Percentiles rank a stretch among this genome's conserved stretches.
These are phyloP conservation scores for Paspalum vaginatum DNA, from an alignment of 176 grass and related monocot genomes.

Conservation along the genomic window DNA sequence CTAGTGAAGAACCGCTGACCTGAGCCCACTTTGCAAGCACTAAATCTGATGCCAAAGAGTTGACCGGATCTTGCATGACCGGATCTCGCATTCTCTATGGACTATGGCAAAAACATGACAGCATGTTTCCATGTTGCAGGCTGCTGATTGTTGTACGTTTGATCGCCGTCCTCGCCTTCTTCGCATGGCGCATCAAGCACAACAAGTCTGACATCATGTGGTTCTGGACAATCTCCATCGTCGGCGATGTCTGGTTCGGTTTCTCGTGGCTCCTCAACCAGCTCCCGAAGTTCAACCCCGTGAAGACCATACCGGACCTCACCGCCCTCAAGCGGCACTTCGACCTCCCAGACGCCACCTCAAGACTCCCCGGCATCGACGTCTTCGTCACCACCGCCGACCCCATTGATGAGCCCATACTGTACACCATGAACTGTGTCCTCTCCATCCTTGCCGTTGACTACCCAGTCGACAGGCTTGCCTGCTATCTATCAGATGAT, in stretches of 20 bases:
- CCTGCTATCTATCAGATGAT: conserved; percentile 43
- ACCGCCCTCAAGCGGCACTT: conserved; percentile 6
- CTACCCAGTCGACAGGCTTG: conserved; percentile 25
- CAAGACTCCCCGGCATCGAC: conserved; percentile 32
- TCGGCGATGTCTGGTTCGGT: conserved; percentile 27
- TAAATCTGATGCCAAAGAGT: background rate
- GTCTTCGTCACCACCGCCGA: conserved; percentile 39
- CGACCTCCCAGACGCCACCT: background rate
- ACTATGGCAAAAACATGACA: background rate
- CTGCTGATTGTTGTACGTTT: conserved; percentile 2
- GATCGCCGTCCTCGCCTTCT: conserved; percentile 31
- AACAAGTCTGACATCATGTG: conserved; percentile 31
- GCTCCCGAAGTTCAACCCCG: conserved; percentile 36
- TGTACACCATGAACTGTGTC: conserved; percentile 40
- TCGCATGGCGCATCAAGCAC: conserved; percentile 37
- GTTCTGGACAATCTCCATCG: conserved; percentile 36
- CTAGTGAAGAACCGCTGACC: background rate
- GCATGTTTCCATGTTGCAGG: background rate
- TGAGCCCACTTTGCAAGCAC: background rate
- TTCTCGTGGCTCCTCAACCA: conserved; percentile 40
- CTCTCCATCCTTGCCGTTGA: conserved; percentile 37
- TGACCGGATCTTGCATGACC: background rate
- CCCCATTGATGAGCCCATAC: conserved; percentile 30
- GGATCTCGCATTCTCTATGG: background rate
- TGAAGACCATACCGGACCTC: conserved; percentile 23